Evolutionary conservation across 148 eudicot genomes (phyloP), one percentile per base, ranked within the genome.

Genomic region (Fagopyrum homotropicum): DNA sequence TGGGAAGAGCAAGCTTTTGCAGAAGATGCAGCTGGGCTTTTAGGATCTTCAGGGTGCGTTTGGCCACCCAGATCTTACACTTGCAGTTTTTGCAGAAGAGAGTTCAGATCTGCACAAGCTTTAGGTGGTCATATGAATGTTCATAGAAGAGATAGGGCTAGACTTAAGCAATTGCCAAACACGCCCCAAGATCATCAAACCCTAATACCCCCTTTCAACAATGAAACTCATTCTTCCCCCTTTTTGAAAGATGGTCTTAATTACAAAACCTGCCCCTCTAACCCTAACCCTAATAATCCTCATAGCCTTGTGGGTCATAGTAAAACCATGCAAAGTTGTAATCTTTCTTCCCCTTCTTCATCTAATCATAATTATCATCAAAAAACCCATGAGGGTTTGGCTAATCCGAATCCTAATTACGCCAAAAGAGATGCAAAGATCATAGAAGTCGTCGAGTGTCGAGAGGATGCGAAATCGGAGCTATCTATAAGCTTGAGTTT

Each of bases 71-170:
- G 88, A 61, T 86, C 88, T 77, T 90, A 90, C 76, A 59, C 87
- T 61, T 90, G 94, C 73, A 88, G 86, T 72, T 90, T 88, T 63
- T 90, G 94, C 70, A 83, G 78, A 68, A 86, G 88, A 66, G 86
- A 84, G 66, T 90, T 90, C 54, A 83, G 79, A 75, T 88, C 91
- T 44, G 91, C 94, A 47, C 94, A 90, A 85, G 94, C 94, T 60
- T 86, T 90, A n/a, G 94, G 94, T 16, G 90, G 93, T 17, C 93
- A 89, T 79, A 89, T 89, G 93, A 89, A 89, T 83, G 85, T 89
- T 75, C 93, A 90, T 66, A 84, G 93, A 70, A 84, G 91, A 55
- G 91, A 89, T 76, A 87, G 88, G 69, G 93, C 93, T 49, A 75
- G 79, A 74, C 91, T 89, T 52, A 88, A 86, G 83, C 89, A 83